Conservation (phyloP, 1,284 basidiomycete genomes). For the Caloboletus firmus region DNA sequence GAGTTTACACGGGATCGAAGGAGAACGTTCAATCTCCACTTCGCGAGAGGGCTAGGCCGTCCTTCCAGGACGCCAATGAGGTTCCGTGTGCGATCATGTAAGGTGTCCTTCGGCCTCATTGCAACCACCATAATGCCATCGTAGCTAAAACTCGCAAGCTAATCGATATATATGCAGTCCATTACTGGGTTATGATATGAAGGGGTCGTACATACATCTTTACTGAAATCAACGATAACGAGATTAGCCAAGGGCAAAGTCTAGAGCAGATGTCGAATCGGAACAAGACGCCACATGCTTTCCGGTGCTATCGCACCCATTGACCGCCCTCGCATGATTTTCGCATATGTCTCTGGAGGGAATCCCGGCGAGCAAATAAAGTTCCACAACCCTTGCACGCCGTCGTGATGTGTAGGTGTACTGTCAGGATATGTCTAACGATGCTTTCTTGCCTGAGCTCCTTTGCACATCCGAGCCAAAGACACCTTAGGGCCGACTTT, state of each 20-base stretch:
- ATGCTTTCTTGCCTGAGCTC: slow-evolving; percentile 31
- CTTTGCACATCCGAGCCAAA: slow-evolving; percentile 23
- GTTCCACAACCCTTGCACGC: slow-evolving; percentile 22
- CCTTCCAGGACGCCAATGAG: too few relatives aligned
- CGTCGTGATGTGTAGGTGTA: slow-evolving; percentile 22
- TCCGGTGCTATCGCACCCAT: neutral
- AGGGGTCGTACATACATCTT: neutral
- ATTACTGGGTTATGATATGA: neutral
- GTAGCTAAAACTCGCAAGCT: neutral
- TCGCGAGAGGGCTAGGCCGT: neutral
- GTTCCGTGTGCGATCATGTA: neutral
- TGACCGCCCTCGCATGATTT: slow-evolving; percentile 18
- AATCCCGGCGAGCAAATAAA: slow-evolving; percentile 30
- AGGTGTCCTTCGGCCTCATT: neutral
- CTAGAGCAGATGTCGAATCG: neutral
- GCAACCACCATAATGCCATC: neutral
- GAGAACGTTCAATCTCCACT: neutral
- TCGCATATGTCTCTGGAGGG: slow-evolving; percentile 28
- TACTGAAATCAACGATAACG: neutral
- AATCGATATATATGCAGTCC: neutral
- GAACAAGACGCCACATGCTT: neutral
- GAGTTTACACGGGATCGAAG: neutral
- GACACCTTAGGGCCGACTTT: slow-evolving; percentile 18
- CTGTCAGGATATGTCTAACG: slow-evolving; percentile 22
- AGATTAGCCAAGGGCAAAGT: neutral